A percentile compares a stretch with the other conserved stretches of the same genome.
Conservation (phyloP, 257 asterid genomes). For the Mentha longifolia region DNA sequence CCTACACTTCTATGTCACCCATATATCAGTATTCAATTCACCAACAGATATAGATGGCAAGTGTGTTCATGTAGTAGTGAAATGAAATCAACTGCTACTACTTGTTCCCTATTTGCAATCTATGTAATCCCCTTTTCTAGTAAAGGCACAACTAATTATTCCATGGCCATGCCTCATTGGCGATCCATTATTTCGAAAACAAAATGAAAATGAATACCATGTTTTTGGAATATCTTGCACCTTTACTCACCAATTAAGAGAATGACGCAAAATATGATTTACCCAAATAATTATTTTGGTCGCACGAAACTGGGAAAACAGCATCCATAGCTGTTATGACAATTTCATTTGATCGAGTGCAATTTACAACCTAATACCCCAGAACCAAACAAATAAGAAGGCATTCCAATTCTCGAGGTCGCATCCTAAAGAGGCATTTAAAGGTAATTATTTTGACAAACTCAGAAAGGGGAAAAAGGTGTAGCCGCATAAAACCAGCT, state of each 20-base stretch:
- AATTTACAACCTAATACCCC: conserved; percentile 6
- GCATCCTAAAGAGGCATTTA: neutral
- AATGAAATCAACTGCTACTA: conserved; percentile 12
- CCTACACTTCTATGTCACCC: no score
- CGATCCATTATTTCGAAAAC: conserved; percentile 7
- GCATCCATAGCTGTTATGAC: neutral
- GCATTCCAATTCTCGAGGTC: neutral
- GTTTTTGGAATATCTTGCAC: neutral
- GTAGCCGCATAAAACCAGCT: conserved; percentile 17
- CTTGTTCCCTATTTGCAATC: neutral
- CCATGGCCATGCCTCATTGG: neutral
- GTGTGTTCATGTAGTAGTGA: neutral
- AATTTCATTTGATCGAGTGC: neutral
- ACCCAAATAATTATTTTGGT: neutral
- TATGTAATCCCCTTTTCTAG: neutral
- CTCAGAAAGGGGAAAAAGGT: neutral
- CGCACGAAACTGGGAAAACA: neutral
- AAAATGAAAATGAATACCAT: neutral
- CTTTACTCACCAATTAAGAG: neutral
- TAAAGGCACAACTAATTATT: neutral
- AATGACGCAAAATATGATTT: neutral
- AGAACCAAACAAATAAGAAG: neutral
- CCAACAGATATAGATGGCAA: neutral
- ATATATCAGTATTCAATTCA: neutral
- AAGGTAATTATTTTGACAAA: conserved; percentile 19